phyloP scores from a whole-genome alignment of 148 eudicot species.

The Dysphania ambrosioides region DNA sequence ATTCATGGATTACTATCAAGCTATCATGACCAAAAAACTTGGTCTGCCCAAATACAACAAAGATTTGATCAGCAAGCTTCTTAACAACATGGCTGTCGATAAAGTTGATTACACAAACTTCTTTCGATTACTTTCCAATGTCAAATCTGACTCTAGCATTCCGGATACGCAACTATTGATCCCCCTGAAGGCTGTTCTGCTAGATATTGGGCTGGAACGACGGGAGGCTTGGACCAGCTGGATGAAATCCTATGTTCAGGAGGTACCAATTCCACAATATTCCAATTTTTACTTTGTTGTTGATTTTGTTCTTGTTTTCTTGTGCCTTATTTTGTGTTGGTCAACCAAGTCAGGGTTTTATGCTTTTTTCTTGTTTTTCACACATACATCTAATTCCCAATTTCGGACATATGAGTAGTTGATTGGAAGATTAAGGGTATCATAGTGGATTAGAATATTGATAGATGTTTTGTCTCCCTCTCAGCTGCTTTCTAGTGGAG shows the following conservation, averaged over 20 bases:
- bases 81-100: conserved; percentile 97
- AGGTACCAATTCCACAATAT: conserved; percentile 43
- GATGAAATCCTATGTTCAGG: conserved; percentile 73
- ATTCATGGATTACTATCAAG: conserved; percentile 97
- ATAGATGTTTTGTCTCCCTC: not conserved
- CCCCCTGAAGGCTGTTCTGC: conserved; percentile 82
- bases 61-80: conserved; percentile 82
- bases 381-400: not conserved
- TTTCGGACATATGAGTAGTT: not conserved
- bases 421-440: not conserved
- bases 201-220: conserved; percentile 95
- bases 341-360: not conserved
- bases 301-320: not conserved
- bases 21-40: conserved; percentile 90
- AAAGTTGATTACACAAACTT: conserved; percentile 98
- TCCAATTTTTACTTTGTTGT: not conserved
- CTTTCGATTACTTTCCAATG: conserved; percentile 80
- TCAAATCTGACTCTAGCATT: conserved; percentile 69
- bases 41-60: conserved; percentile 89
- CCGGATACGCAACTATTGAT: conserved; percentile 63
- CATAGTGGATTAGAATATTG: not conserved
- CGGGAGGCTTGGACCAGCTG: conserved; percentile 97
- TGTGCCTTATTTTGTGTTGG: too few species aligned
- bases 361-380: not conserved
- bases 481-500: conserved; percentile 61